Evolutionary conservation across 768 basidiomycete genomes (phyloP).

Genomic region (Amanita exitialis): DNA sequence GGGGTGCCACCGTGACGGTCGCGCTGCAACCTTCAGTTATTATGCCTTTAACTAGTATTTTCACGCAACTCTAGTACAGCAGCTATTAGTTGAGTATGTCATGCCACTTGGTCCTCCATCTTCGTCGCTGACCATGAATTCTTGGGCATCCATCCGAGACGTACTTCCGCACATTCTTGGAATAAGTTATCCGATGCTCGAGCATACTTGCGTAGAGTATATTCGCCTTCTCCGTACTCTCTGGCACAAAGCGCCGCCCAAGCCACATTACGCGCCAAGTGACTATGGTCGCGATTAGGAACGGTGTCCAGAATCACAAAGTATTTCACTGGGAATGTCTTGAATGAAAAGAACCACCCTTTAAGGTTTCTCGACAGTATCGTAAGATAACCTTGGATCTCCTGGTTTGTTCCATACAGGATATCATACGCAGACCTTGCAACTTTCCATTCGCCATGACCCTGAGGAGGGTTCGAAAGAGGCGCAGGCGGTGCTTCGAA

Average conservation of each 20-base stretch:
- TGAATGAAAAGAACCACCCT: conserved; percentile 19
- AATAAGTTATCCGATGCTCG: conserved; percentile 7
- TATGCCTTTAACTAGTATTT: no score
- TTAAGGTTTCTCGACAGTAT: not conserved
- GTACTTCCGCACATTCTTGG: conserved; percentile 9
- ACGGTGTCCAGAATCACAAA: conserved; percentile 17
- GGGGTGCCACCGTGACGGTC: no score
- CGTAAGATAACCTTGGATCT: not conserved
- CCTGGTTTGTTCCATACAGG: not conserved
- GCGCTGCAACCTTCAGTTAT: no score
- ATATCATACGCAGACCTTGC: not conserved
- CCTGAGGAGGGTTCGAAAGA: not conserved
- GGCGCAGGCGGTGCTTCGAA: not conserved
- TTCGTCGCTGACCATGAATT: not conserved
- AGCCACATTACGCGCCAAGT: conserved; percentile 13
- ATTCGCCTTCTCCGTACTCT: conserved; percentile 14
- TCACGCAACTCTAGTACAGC: no score
- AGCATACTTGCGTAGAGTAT: conserved; percentile 4
- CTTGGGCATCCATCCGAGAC: conserved; percentile 1
- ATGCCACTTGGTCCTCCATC: not conserved
- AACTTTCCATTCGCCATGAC: not conserved
- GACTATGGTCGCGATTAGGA: conserved; percentile 8
- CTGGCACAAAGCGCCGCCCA: conserved; percentile 21
- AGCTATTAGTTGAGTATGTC: no score
- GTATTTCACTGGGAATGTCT: conserved; percentile 20